Evolutionary conservation across 257 asterid genomes (phyloP), one percentile per base, ranked within the genome.

Genomic region (Plantago elongata): DNA sequence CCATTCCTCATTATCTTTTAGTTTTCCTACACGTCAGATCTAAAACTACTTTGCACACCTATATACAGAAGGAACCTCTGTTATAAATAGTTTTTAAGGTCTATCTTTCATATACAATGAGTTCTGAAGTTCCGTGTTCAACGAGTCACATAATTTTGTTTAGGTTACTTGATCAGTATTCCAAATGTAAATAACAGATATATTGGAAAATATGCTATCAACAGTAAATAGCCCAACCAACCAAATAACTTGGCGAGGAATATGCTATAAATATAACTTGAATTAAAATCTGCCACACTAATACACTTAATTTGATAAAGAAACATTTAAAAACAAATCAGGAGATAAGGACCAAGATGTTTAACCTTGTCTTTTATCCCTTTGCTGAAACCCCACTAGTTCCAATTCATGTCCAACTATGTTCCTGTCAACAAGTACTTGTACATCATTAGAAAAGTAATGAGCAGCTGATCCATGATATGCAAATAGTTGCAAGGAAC

Each of bases 371-470:
- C 49, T 64, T 45, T 75, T 50, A 45, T 73, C 62, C 75, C 78
- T 83, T 66, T 81, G 90, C 54, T 86, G 87, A 62, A 90, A 75
- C 65, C 68, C 90, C 75, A 74, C 81, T 78, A 76, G 80, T 37
- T 73, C 71, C 63, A 90, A 66, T 74, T 80, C 83, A 60, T 73
- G 57, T 69, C 76, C 78, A 62, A 84, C 56, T 72, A 91, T 65
- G 71, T 84, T 86, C 98, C 98, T 92, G 87, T 70, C 64, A 77
- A 58, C 13, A 12, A 34, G 40, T 34, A 34, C 27, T 22, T 34
- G 40, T 34, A 3, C 8, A 7, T 34, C 8, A 34, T 3, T 34
- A 34, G 40, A 34, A 34, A 34, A 34, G 7, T 34, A 34, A 34
- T 34, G 40, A 34, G 40, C 40, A 7, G 40, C 40, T 34, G 40